Conservation (phyloP, 2,329 filamentous ascomycete species). For the Botrytis porri region DNA sequence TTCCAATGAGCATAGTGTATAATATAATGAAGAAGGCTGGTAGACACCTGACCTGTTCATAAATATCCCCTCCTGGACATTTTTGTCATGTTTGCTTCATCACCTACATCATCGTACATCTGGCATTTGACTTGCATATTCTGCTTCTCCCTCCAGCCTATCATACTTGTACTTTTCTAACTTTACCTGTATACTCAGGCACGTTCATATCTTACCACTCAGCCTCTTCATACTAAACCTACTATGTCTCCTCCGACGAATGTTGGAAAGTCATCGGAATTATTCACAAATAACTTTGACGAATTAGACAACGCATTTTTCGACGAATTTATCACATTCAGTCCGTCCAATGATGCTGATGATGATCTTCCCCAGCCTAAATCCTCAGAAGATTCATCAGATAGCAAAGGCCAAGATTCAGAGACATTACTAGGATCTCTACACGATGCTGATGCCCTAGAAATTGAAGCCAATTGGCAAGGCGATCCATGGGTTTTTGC, state of each 20-base stretch:
- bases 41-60: constrained; percentile 30
- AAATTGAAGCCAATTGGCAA: constrained; percentile 22
- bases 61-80: constrained; percentile 33
- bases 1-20: constrained; percentile 26
- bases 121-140: constrained; percentile 28
- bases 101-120: constrained; percentile 26
- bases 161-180: constrained; percentile 17
- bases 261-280: constrained; percentile 49
- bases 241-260: constrained; percentile 35
- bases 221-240: constrained; percentile 16
- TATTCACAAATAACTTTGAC: constrained; percentile 46
- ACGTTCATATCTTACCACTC: constrained; percentile 18
- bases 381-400: constrained; percentile 49
- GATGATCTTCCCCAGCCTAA: constrained; percentile 48
- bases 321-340: constrained; percentile 60
- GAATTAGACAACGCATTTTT: constrained; percentile 61
- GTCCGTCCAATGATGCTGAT: constrained; percentile 49
- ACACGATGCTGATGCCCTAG: constrained; percentile 24
- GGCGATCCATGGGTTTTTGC: constrained; percentile 24
- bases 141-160: constrained; percentile 13
- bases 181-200: constrained; percentile 19
- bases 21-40: constrained; percentile 35
- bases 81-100: constrained; percentile 30
- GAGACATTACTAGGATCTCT: constrained; percentile 26
- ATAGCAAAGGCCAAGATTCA: constrained; percentile 38